phyloP scores from a whole-genome alignment of 441 rosid species.

The Syzygium syzygioides region DNA sequence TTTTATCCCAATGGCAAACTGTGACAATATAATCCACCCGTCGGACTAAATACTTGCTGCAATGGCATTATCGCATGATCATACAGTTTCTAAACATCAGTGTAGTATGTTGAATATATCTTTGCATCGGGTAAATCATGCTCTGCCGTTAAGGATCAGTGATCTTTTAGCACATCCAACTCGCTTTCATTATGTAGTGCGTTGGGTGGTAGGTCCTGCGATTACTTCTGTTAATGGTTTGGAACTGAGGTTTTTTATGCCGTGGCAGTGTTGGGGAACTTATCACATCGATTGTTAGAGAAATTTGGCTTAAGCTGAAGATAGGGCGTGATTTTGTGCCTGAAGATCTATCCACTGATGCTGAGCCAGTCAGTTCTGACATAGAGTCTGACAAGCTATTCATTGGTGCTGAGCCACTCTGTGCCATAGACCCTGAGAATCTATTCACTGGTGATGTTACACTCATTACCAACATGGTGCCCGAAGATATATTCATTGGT shows the following conservation, averaged over 20 bases:
- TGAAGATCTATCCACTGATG: neutral
- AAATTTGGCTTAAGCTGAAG: neutral
- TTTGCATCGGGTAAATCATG: neutral
- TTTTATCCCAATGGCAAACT: neutral
- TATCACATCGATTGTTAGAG: neutral
- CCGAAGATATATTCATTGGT: too few species aligned
- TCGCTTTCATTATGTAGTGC: neutral
- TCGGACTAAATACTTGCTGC: neutral
- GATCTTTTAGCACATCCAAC: neutral
- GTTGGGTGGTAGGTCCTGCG: neutral
- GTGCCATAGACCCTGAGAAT: too few species aligned
- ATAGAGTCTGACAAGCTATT: too few species aligned
- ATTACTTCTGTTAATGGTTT: neutral
- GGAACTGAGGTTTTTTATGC: neutral
- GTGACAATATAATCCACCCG: neutral
- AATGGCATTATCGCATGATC: rapidly evolving
- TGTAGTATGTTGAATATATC: neutral
- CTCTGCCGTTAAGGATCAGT: neutral
- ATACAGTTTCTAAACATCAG: neutral
- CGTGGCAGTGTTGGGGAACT: neutral
- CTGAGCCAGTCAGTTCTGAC: too few species aligned
- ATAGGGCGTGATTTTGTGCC: neutral
- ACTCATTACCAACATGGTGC: too few species aligned
- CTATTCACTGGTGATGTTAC: too few species aligned
- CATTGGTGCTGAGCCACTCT: too few species aligned